These are phyloP conservation scores for Saccharomyces hybrid DNA, from an alignment of 1,139 yeast species.

Conservation along the genomic window DNA sequence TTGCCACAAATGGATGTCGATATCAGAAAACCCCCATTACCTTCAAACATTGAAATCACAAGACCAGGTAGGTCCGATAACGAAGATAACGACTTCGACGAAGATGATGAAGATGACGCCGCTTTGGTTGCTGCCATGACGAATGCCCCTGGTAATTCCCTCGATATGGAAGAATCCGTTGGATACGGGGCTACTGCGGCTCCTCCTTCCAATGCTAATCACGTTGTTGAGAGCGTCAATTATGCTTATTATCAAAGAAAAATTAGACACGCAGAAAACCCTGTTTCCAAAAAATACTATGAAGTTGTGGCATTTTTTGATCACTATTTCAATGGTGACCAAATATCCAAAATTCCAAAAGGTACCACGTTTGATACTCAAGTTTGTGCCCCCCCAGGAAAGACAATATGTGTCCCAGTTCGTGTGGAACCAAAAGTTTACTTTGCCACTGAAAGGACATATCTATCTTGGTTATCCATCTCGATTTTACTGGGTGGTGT, in stretches of 20 bases:
- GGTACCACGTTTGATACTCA: slow-evolving; percentile 69
- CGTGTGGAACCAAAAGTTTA: slow-evolving; percentile 81
- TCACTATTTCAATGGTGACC: slow-evolving; percentile 54
- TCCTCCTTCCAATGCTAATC: slow-evolving; percentile 18
- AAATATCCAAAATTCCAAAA: slow-evolving; percentile 64
- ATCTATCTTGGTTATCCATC: slow-evolving; percentile 68
- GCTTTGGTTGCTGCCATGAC: slow-evolving; percentile 29
- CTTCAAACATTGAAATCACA: slow-evolving; percentile 35
- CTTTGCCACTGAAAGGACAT: slow-evolving; percentile 78
- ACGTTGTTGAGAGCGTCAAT: slow-evolving; percentile 27
- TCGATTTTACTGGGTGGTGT: slow-evolving; percentile 67
- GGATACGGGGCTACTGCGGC: slow-evolving; percentile 37
- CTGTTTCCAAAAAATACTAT: slow-evolving; percentile 17
- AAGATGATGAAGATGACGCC: slow-evolving; percentile 35
- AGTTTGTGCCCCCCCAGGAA: slow-evolving; percentile 70
- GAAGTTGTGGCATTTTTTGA: slow-evolving; percentile 27
- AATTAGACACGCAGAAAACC: slow-evolving; percentile 21
- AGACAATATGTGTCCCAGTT: slow-evolving; percentile 65
- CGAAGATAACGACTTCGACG: slow-evolving; percentile 36
- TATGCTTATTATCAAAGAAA: slow-evolving; percentile 23
- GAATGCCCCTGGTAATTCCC: slow-evolving; percentile 32
- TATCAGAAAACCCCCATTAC: slow-evolving; percentile 77
- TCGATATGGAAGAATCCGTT: slow-evolving; percentile 45
- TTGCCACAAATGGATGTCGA: slow-evolving; percentile 96
- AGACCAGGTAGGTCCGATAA: slow-evolving; percentile 30